Base-by-base conservation (phyloP, 75 land plant species). In the Pinus albicaulis region DNA sequence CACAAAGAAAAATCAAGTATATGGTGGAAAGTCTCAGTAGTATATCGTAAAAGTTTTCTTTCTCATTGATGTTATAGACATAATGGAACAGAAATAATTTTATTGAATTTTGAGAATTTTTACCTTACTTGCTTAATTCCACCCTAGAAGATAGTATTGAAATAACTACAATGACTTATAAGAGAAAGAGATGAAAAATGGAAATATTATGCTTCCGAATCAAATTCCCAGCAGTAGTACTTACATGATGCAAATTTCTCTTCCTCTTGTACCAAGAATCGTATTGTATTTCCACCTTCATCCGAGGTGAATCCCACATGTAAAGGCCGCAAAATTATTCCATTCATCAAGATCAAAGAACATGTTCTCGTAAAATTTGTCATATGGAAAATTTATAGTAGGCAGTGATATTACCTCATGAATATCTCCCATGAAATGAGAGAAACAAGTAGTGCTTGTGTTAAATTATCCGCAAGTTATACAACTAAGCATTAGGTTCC, bases 281-380 rank as follows among this genome's bases (percentile, higher is more conserved):
- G 34, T 16, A 95, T 87, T 22, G 86, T 77, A 79, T 95, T 95
- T 22, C 98, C 98, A 56, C 98, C 98, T 72, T 73, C 82, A 79
- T 95, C 98, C 22, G 80, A 81, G 20, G 92, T 88, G 77, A 95
- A 95, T 31, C 96, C 98, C 24, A 89, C 89, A 79, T 95, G 98
- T 85, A 95, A 63, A 16, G 98, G 98, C 94, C 93, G 80, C 78
- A 48, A 36, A 66, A 38, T 68, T 52, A 25, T 41, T 36, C 23
- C 23, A 15, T 34, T 23, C 20, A n/a, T 59, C 22, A 59, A 20
- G 0, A 59, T 44, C 48, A 44, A 44, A 7, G 48, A 44, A 44
- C 8, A 44, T 6, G 7, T 5, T 44, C 48, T 44, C 48, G 0
- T 7, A 6, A 44, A 6, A 44, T 44, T 44, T 7, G 6, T 44